Evolutionary conservation across 2,329 filamentous ascomycete species (phyloP), one percentile per base, ranked within the genome.

Genomic region (Hymenoscyphus occultus): DNA sequence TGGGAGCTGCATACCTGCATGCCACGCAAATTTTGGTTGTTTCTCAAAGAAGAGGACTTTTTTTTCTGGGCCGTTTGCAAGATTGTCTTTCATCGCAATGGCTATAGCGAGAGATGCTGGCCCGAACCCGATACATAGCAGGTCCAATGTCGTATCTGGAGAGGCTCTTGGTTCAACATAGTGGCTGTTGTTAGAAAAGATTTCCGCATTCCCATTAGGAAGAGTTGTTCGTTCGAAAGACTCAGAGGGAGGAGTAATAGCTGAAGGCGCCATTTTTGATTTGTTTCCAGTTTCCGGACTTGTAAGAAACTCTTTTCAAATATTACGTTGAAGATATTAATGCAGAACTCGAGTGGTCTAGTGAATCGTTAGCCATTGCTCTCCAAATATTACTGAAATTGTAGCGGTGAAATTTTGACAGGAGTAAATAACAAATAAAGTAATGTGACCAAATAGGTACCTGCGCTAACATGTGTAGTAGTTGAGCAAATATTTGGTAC

Each of bases 1-100:
- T 0, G 93, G 92, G 2, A 98, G 85, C 65, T 97, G 86, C 94
- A 98, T 98, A 66, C 94, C 94, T 0, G 92, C 88, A 77, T 98
- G 94, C 94, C 94, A 98, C 65, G 90, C 87, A 75, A 98, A 98
- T 59, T 83, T 80, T 39, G 82, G 74, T 78, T 98, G 94, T 77
- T 91, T 90, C 81, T 98, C 94, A 31, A 98, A 79, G 78, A 97
- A 98, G 56, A 91, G 84, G 3, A 96, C 88, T 22, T 62, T 62
- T 42, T 56, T 28, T 56, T 81, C 78, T 45, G 74, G 72, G 58
- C 68, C 83, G 72, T 80, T 75, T 71, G 79, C 74, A 62, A 91
- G 78, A n/a, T 86, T 80, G 77, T 98, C 94, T 77, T 96, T 89
- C 54, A 97, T 84, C 31, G 95, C 93, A 64, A 97, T 90, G 14